Evolutionary conservation across 169 alveolate species (phyloP).

Genomic region (Babesia ovata): DNA sequence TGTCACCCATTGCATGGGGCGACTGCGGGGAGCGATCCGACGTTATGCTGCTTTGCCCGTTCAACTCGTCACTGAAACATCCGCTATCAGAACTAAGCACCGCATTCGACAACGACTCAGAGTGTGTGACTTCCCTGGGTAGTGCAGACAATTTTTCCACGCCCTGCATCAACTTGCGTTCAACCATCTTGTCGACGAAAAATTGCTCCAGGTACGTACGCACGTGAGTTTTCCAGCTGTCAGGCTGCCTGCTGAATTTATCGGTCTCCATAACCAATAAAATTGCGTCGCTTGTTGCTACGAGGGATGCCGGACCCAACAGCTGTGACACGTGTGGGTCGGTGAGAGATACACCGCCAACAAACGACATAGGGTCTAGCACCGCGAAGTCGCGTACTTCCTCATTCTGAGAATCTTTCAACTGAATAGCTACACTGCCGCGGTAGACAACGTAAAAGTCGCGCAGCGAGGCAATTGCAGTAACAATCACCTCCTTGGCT

Average conservation of each 20-base stretch:
- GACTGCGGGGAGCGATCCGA: too few species aligned
- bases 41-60: not conserved
- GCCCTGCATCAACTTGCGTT: constrained; percentile 26
- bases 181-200: constrained; percentile 34
- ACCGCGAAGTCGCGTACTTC: constrained; percentile 25
- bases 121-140: not conserved
- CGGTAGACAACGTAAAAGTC: constrained; percentile 39
- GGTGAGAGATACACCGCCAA: constrained; percentile 6
- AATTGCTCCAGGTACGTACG: constrained; percentile 15
- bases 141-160: constrained; percentile 23
- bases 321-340: constrained; percentile 3
- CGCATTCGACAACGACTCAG: not conserved
- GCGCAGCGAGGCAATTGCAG: not conserved
- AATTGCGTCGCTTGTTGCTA: constrained; percentile 31
- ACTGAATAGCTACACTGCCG: constrained; percentile 38
- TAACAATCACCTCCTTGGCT: constrained; percentile 45
- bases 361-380: constrained; percentile 41
- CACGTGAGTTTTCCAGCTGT: constrained; percentile 1
- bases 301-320: constrained; percentile 38
- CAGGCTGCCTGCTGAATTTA: constrained; percentile 2
- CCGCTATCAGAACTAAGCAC: not conserved
- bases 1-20: too few species aligned
- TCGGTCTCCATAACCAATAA: constrained; percentile 24
- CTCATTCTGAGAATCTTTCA: constrained; percentile 3
- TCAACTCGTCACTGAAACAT: not conserved